These are phyloP conservation scores for Cubamyces lactineus DNA, from an alignment of 768 basidiomycete genomes.

Conservation along the genomic window DNA sequence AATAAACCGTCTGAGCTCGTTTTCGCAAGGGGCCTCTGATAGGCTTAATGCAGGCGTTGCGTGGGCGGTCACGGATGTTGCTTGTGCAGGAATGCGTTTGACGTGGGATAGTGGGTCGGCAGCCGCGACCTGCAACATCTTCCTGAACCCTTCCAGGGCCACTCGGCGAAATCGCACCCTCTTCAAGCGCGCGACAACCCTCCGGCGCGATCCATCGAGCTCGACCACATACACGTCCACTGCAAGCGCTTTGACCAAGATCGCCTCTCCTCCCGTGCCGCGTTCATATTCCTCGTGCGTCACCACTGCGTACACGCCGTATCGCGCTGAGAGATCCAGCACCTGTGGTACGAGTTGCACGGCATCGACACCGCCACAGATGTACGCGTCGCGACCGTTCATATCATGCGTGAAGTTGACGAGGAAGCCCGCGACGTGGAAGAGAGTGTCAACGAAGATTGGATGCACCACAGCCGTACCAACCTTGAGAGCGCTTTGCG, in stretches of 20 bases:
- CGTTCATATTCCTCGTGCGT: neutral
- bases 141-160: slow-evolving; percentile 47
- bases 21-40: neutral
- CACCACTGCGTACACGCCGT: slow-evolving; percentile 46
- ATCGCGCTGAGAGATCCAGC: slow-evolving; percentile 45
- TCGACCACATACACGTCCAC: slow-evolving; percentile 57
- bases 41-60: too few relatives aligned
- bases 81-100: too few relatives aligned
- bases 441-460: slow-evolving; percentile 65
- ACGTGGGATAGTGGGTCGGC: too few relatives aligned
- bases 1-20: neutral
- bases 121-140: slow-evolving; percentile 11
- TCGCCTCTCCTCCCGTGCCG: neutral
- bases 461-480: slow-evolving; percentile 44
- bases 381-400: slow-evolving; percentile 53
- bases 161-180: slow-evolving; percentile 64
- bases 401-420: slow-evolving; percentile 55
- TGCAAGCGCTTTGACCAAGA: slow-evolving; percentile 16
- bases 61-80: too few relatives aligned
- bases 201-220: slow-evolving; percentile 32
- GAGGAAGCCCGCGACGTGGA: slow-evolving; percentile 73
- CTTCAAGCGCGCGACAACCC: slow-evolving; percentile 58
- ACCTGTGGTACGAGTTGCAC: slow-evolving; percentile 50
- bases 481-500: slow-evolving; percentile 39
- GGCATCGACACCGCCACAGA: slow-evolving; percentile 59